These are phyloP conservation scores for Leptomonas pyrrhocoris DNA, from an alignment of 208 protist genomes.

Conservation along the genomic window DNA sequence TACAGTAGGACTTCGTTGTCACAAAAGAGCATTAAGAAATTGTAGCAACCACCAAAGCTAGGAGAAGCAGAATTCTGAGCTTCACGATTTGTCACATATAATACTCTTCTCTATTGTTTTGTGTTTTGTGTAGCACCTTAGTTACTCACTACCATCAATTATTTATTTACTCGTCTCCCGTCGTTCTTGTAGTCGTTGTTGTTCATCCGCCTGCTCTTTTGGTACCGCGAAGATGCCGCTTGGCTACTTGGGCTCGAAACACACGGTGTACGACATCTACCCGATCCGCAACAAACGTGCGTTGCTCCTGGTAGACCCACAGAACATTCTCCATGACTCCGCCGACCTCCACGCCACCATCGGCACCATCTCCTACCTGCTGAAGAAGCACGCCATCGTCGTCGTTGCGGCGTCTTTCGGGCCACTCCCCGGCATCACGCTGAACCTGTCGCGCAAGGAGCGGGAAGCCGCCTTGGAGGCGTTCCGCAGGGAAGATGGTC, in stretches of 20 bases:
- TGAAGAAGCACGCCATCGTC: constrained; percentile 57
- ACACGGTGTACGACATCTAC: constrained; percentile 75
- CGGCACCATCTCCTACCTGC: constrained; percentile 58
- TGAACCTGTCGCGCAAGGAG: constrained; percentile 51
- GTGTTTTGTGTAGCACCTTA: background rate
- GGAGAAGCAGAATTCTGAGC: no score
- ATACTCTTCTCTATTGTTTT: no score
- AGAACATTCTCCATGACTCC: constrained; percentile 58
- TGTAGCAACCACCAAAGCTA: no score
- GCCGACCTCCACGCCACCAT: constrained; percentile 67
- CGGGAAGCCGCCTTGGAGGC: constrained; percentile 62
- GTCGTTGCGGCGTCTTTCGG: constrained; percentile 72
- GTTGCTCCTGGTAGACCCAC: constrained; percentile 70
- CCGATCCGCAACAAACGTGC: constrained; percentile 69
- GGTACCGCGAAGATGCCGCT: constrained; percentile 43
- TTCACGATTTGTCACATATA: no score
- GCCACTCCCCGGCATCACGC: constrained; percentile 41
- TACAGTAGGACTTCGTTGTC: no score
- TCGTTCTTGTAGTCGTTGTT: no score
- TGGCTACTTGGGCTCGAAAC: constrained; percentile 62
- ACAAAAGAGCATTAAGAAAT: no score
- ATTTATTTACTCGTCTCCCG: constrained; percentile 14
- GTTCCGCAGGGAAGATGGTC: constrained; percentile 59
- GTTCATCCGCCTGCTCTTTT: no score
- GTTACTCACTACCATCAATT: background rate